A percentile compares a stretch with the other conserved stretches of the same genome.
Conservation (phyloP, 2,329 filamentous ascomycete species). For the Alternaria incomplexa region DNA sequence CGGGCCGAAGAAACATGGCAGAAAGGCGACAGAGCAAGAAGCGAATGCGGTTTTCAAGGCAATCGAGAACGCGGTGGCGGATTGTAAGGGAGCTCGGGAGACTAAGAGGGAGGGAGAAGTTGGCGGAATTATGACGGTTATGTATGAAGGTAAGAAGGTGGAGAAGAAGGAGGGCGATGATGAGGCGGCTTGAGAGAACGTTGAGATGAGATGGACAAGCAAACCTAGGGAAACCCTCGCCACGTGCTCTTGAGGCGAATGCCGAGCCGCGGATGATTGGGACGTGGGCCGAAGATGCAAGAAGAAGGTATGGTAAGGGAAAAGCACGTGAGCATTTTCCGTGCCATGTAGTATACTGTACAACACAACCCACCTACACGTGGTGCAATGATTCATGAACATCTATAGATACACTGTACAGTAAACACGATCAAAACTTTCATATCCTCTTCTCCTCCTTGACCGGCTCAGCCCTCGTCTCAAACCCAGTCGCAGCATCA, state of each 20-base stretch:
- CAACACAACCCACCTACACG: conserved; percentile 1
- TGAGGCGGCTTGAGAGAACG: background rate
- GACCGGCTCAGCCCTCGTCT: background rate
- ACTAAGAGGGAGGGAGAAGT: conserved; percentile 35
- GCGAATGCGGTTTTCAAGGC: conserved; percentile 60
- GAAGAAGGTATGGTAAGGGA: background rate
- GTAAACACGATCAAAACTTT: conserved; percentile 5
- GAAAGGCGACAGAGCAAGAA: conserved; percentile 66
- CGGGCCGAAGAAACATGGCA: conserved; percentile 69
- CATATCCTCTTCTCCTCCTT: conserved; percentile 16
- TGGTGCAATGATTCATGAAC: conserved; percentile 13
- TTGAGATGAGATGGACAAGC: background rate
- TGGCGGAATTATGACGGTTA: conserved; percentile 40
- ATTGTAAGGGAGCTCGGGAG: conserved; percentile 40
- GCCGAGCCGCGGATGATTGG: background rate
- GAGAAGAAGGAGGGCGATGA: conserved; percentile 20
- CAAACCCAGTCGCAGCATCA: background rate
- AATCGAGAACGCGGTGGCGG: conserved; percentile 55
- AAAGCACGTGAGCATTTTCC: background rate
- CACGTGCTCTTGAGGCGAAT: background rate
- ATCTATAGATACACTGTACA: conserved; percentile 26
- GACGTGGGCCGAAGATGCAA: background rate
- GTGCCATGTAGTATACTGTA: conserved; percentile 6
- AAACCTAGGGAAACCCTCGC: background rate
- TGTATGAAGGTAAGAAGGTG: conserved; percentile 37